Conservation (phyloP, 2,329 filamentous ascomycete species). For the Trichophyton verrucosum region DNA sequence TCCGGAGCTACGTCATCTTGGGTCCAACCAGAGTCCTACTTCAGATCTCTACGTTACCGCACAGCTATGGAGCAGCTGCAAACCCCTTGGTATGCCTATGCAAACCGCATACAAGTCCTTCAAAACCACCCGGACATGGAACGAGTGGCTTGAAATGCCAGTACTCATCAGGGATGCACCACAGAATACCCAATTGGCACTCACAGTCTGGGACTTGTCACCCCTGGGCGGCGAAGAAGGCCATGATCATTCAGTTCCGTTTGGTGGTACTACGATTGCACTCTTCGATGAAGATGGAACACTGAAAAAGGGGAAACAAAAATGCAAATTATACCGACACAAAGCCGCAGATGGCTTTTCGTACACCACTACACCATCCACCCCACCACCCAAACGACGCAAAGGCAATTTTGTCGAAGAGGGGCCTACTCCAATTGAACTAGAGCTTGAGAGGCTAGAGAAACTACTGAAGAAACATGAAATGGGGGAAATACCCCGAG, state of each 20-base stretch:
- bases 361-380: constrained; percentile 64
- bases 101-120: constrained; percentile 92
- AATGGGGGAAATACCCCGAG: constrained; percentile 85
- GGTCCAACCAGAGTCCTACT: constrained; percentile 67
- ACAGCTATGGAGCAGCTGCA: constrained; percentile 91
- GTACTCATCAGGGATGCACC: constrained; percentile 74
- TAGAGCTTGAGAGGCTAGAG: constrained; percentile 81
- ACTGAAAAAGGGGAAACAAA: constrained; percentile 80
- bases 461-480: constrained; percentile 93
- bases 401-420: constrained; percentile 37
- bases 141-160: constrained; percentile 87
- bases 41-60: constrained; percentile 89
- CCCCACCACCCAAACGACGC: constrained; percentile 43
- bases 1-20: constrained; percentile 72
- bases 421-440: constrained; percentile 53
- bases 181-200: constrained; percentile 67
- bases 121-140: constrained; percentile 63
- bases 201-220: constrained; percentile 91
- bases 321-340: constrained; percentile 73
- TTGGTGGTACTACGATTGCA: constrained; percentile 82
- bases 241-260: constrained; percentile 70
- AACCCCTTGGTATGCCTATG: constrained; percentile 79
- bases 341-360: constrained; percentile 76
- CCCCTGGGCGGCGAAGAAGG: constrained; percentile 59
- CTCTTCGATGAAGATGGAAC: constrained; percentile 92